phyloP scores from a whole-genome alignment of 2,329 filamentous ascomycete genomes.

The Graphium sp. region DNA sequence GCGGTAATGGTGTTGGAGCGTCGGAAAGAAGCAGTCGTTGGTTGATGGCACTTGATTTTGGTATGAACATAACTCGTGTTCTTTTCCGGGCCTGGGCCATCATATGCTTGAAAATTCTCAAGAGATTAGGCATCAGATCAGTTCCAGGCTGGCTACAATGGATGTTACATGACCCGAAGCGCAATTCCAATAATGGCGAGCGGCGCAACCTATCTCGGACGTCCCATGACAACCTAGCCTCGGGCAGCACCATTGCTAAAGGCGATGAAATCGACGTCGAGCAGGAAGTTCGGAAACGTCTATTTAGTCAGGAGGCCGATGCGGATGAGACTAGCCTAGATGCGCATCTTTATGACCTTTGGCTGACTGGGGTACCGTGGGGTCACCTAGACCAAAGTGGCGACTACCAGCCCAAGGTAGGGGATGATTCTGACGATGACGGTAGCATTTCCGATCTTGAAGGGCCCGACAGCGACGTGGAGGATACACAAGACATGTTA shows the following conservation, averaged over 20 bases:
- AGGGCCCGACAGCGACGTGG: constrained; percentile 50
- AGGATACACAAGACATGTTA: constrained; percentile 61
- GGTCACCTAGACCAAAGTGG: constrained; percentile 67
- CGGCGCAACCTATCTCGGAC: constrained; percentile 2
- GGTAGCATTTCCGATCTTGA: too few species aligned
- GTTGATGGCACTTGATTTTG: constrained; percentile 60
- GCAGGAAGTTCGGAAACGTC: constrained; percentile 52
- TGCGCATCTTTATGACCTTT: constrained; percentile 65
- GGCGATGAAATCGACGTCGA: constrained; percentile 65
- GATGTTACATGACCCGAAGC: constrained; percentile 26
- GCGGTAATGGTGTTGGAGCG: constrained; percentile 53
- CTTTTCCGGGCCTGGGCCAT: constrained; percentile 40
- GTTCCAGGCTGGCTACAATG: constrained; percentile 36
- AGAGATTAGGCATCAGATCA: constrained; percentile 10
- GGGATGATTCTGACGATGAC: too few species aligned
- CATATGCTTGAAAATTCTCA: neutral
- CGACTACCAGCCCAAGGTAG: constrained; percentile 46
- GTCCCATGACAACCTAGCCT: too few species aligned
- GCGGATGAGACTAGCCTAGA: constrained; percentile 52
- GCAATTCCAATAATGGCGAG: constrained; percentile 11
- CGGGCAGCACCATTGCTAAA: constrained; percentile 23
- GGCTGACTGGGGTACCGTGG: constrained; percentile 71
- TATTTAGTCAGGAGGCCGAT: constrained; percentile 21
- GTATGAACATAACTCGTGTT: constrained; percentile 57
- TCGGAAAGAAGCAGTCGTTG: constrained; percentile 64